These are phyloP conservation scores for Metarhizium anisopliae DNA, from an alignment of 2,329 filamentous ascomycete species.

Conservation along the genomic window DNA sequence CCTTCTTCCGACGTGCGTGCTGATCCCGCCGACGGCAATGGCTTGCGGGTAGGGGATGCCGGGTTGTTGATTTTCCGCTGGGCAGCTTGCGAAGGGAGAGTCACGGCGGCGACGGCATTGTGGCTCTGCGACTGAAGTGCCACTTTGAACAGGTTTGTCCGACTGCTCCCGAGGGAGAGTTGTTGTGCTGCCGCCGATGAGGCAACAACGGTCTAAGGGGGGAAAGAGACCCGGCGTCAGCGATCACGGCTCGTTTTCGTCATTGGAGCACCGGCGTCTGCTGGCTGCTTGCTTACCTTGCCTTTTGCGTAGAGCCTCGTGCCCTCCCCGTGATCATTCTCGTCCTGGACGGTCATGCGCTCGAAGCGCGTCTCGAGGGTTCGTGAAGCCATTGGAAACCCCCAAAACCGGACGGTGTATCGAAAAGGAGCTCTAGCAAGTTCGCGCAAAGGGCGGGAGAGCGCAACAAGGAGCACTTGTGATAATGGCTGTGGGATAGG, in stretches of 20 bases:
- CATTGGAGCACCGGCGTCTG: neutral
- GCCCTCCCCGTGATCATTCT: constrained; percentile 59
- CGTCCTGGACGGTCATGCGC: constrained; percentile 81
- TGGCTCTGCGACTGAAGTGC: constrained; percentile 71
- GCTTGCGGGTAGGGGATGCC: constrained; percentile 44
- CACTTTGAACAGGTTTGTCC: constrained; percentile 79
- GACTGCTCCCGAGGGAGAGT: constrained; percentile 44
- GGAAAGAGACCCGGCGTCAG: constrained; percentile 23
- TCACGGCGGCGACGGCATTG: constrained; percentile 56
- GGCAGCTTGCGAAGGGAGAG: constrained; percentile 57
- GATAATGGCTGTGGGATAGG: neutral
- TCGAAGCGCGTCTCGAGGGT: constrained; percentile 82
- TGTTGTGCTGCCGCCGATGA: constrained; percentile 28
- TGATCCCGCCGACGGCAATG: constrained; percentile 32
- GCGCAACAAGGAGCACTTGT: neutral
- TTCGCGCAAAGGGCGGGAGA: neutral
- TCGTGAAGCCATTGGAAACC: constrained; percentile 56
- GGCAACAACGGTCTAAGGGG: constrained; percentile 17
- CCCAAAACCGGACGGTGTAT: neutral
- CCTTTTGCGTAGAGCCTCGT: constrained; percentile 54
- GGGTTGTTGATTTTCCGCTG: constrained; percentile 40
- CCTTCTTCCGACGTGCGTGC: constrained; percentile 39
- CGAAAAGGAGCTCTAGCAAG: neutral
- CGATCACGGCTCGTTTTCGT: neutral
- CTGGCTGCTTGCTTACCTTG: constrained; percentile 53